Percentiles rank a stretch among this genome's conserved stretches.
These are phyloP conservation scores for Malus orientalis DNA, from an alignment of 306 rosid species.

Conservation along the genomic window DNA sequence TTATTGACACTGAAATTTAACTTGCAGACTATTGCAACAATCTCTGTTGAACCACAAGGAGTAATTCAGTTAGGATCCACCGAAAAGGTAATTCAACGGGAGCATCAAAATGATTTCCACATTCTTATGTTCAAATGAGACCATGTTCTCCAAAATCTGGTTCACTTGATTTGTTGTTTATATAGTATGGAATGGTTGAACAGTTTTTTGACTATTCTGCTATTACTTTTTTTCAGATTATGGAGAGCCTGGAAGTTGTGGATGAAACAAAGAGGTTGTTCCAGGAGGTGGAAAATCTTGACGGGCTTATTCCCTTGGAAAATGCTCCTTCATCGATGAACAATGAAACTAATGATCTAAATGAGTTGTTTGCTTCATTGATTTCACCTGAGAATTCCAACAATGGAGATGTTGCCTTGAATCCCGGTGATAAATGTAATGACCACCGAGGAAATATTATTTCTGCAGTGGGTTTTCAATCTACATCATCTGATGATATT, in stretches of 20 bases:
- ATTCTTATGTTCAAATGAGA: not conserved
- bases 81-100: conserved; percentile 42
- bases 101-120: not conserved
- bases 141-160: not conserved
- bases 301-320: conserved; percentile 6
- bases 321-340: conserved; percentile 24
- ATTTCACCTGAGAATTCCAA: conserved; percentile 35
- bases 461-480: conserved; percentile 21
- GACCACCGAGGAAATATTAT: conserved; percentile 19
- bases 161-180: not conserved
- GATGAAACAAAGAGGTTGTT: conserved; percentile 47
- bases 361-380: conserved; percentile 43
- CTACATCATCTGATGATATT: conserved; percentile 13
- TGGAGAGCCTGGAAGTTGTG: conserved; percentile 40
- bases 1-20: conserved; percentile 22
- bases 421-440: conserved; percentile 13
- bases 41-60: conserved; percentile 55
- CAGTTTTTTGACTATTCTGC: conserved; percentile 5
- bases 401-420: conserved; percentile 21
- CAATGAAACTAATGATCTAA: conserved; percentile 29
- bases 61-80: conserved; percentile 73
- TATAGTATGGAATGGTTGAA: not conserved
- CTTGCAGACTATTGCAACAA: conserved; percentile 61
- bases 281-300: conserved; percentile 24
- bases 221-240: conserved; percentile 39